A percentile compares a stretch with the other conserved stretches of the same genome.
These are phyloP conservation scores for Cercophora scortea DNA, from an alignment of 495 filamentous ascomycete species.

Conservation along the genomic window DNA sequence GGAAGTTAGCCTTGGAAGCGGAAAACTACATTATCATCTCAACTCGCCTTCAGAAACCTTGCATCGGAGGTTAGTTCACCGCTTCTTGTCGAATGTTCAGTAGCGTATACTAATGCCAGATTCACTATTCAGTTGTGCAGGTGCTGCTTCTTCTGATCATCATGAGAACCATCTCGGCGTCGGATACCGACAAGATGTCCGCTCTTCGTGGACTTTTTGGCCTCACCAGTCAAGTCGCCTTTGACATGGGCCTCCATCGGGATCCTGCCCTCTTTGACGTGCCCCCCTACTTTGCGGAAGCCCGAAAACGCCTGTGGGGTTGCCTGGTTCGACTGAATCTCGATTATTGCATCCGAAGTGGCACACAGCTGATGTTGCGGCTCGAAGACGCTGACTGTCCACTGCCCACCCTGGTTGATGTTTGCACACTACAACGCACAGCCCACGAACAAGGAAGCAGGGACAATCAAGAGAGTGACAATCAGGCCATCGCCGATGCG, in stretches of 20 bases:
- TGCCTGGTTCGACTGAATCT: constrained; percentile 9
- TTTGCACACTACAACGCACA: no score
- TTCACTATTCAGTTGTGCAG: constrained; percentile 13
- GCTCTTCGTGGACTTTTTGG: constrained; percentile 11
- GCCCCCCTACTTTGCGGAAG: constrained; percentile 10
- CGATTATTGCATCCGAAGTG: constrained; percentile 15
- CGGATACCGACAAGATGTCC: constrained; percentile 16
- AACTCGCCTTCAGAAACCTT: no score
- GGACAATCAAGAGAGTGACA: no score
- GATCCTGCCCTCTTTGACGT: constrained; percentile 12
- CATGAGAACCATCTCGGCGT: constrained; percentile 14
- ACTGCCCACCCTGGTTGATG: no score
- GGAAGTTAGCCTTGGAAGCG: no score
- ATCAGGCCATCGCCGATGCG: no score
- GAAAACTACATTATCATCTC: no score
- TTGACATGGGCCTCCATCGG: constrained; percentile 15
- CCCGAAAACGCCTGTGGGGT: constrained; percentile 12
- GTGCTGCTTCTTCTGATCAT: constrained; percentile 10
- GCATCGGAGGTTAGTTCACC: no score
- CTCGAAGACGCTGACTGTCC: constrained; percentile 2
- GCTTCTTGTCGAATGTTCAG: no score
- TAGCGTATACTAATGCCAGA: constrained; percentile 1
- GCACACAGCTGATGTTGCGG: constrained; percentile 6
- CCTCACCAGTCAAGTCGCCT: constrained; percentile 8
- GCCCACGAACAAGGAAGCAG: no score